These are phyloP conservation scores for Copromyces sp. DNA, from an alignment of 495 filamentous ascomycete genomes.

Conservation along the genomic window DNA sequence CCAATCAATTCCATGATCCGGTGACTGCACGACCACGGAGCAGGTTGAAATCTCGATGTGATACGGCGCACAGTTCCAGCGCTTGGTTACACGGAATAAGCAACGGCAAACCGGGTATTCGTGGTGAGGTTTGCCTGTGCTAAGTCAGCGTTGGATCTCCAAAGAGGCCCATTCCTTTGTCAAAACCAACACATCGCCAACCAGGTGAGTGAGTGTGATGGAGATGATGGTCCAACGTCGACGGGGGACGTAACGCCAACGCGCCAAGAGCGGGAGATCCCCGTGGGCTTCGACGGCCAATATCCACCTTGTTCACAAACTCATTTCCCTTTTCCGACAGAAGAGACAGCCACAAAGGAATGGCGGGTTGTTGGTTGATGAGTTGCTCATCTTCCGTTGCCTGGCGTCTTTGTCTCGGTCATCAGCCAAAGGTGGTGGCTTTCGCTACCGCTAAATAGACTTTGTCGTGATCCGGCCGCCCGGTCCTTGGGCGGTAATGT, in stretches of 20 bases:
- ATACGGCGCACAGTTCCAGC: neutral
- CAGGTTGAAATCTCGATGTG: neutral
- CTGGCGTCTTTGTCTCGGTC: neutral
- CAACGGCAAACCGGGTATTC: neutral
- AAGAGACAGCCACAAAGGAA: neutral
- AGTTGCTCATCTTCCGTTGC: neutral
- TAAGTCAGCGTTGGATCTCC: neutral
- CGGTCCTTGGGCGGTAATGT: neutral
- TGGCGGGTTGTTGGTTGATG: neutral
- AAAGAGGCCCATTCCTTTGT: neutral
- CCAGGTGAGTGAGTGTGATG: neutral
- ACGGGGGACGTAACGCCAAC: neutral
- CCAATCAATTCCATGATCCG: neutral
- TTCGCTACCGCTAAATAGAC: neutral
- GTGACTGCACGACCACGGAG: neutral
- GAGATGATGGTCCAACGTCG: neutral
- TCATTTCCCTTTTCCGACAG: neutral
- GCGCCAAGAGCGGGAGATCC: neutral
- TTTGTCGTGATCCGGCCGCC: neutral
- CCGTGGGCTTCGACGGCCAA: neutral
- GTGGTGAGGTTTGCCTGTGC: neutral
- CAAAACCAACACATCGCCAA: neutral
- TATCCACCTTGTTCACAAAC: neutral
- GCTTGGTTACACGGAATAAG: neutral
- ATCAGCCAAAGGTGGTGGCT: neutral